Base-by-base conservation (phyloP, 192 early-diverging fungal genomes). In the Mortierella claussenii region DNA sequence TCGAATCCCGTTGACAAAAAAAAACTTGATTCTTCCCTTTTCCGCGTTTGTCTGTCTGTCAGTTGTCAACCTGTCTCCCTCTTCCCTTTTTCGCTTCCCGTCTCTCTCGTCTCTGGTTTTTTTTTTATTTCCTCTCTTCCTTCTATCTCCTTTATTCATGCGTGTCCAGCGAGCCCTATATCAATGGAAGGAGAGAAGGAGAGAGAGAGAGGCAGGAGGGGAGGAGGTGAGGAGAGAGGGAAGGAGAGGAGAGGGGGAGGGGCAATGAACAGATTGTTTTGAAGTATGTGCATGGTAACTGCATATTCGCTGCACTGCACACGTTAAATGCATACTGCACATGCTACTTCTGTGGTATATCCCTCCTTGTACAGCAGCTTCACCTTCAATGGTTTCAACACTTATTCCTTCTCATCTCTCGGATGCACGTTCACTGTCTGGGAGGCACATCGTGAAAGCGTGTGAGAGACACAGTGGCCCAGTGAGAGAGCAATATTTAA, bases 1-100 rank as follows among this genome's bases (percentile, higher is more conserved):
- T 55, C 27, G 11, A 36, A 7, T 55, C 53, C 53, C 53, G 53
- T 37, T 36, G 53, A 36, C 17, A 36, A 55, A 55, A 24, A n/a
- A n/a, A n/a, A n/a, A n/a, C 50, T 52, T 27, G 50, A 52, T 37
- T 32, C 33, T 43, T 27, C 36, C 26, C 10, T 33, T 17, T 18
- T 44, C 23, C 32, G 28, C 58, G 21, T 34, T 49, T 32, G 10
- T 28, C n/a, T n/a, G n/a, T n/a, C n/a, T n/a, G n/a, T n/a, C n/a
- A n/a, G n/a, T n/a, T n/a, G n/a, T n/a, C n/a, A n/a, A n/a, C n/a
- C n/a, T n/a, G n/a, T n/a, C n/a, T 56, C 48, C 17, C 23, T n/a
- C 30, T 33, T 36, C 34, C 31, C 44, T 26, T 32, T 23, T 37
- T 46, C 27, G 9, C 23, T 60, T 32, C 37, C 57, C 27, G 32